A percentile compares a stretch with the other conserved stretches of the same genome.
phyloP scores from a whole-genome alignment of 805 yeast genomes.

The Sugiyamaella smithiae region DNA sequence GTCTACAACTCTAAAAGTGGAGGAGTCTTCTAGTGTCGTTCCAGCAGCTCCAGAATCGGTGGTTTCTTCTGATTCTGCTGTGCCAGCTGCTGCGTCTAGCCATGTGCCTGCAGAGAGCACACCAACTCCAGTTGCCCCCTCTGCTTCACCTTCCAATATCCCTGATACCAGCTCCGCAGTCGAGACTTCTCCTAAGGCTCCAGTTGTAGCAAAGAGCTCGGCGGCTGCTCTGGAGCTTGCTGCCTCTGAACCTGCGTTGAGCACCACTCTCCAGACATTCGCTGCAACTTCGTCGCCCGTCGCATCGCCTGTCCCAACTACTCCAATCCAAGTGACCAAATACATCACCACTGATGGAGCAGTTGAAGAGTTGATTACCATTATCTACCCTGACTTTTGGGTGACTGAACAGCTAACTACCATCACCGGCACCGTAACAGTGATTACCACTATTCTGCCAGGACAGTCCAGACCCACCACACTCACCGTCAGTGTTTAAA shows the following conservation, averaged over 20 bases:
- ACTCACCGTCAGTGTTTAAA: too few species aligned
- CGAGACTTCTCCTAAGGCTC: background rate
- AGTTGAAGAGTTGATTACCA: slow-evolving; percentile 3
- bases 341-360: slow-evolving; percentile 6
- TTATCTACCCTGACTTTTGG: slow-evolving; percentile 4
- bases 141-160: slow-evolving; percentile 5
- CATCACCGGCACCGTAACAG: slow-evolving; percentile 7
- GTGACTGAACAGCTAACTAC: slow-evolving; percentile 6
- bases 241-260: background rate
- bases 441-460: slow-evolving; percentile 1
- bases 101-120: slow-evolving; percentile 1
- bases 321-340: background rate
- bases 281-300: background rate
- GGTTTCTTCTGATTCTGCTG: too few species aligned
- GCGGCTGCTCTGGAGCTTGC: too few species aligned
- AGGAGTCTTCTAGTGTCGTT: too few species aligned
- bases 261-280: background rate
- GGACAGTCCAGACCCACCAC: too few species aligned
- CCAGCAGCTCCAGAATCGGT: too few species aligned
- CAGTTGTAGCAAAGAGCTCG: background rate
- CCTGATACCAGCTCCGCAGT: background rate
- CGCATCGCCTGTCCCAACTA: background rate
- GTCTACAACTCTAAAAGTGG: too few species aligned
- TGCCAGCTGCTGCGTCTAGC: background rate
- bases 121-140: slow-evolving; percentile 5